Percentiles rank a stretch among this genome's conserved stretches.
Conservation (phyloP, 345 rosid genomes). For the Sonneratia caseolaris region DNA sequence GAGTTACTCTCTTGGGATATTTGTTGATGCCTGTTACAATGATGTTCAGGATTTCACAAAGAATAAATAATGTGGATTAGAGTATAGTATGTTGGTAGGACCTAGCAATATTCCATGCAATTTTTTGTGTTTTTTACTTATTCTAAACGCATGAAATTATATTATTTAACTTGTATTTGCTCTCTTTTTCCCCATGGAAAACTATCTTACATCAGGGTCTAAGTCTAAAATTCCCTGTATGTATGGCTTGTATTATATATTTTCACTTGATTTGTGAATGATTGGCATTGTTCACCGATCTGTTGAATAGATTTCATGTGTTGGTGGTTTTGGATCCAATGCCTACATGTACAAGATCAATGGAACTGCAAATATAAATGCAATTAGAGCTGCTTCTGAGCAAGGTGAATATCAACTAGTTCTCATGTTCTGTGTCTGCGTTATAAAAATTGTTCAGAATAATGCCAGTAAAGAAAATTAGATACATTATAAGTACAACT, state of each 20-base stretch:
- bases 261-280: neutral
- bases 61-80: neutral
- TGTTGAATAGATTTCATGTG: constrained; percentile 67
- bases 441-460: neutral
- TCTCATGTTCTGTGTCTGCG: neutral
- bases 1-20: neutral
- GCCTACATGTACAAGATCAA: constrained; percentile 91
- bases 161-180: neutral
- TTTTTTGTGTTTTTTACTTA: neutral
- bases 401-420: constrained; percentile 33
- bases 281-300: neutral
- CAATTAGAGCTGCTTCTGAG: constrained; percentile 84
- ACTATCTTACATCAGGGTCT: too few relatives aligned
- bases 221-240: neutral
- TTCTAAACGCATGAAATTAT: neutral
- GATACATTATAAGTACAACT: neutral
- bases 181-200: neutral
- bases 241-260: neutral
- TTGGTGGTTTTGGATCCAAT: constrained; percentile 94
- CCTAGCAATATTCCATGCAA: neutral
- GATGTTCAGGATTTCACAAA: neutral
- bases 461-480: neutral
- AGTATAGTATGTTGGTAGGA: neutral
- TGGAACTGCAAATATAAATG: constrained; percentile 91
- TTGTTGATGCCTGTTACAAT: neutral